Conservation (phyloP, 1,139 yeast species). For the Chernovozyma aurita region DNA sequence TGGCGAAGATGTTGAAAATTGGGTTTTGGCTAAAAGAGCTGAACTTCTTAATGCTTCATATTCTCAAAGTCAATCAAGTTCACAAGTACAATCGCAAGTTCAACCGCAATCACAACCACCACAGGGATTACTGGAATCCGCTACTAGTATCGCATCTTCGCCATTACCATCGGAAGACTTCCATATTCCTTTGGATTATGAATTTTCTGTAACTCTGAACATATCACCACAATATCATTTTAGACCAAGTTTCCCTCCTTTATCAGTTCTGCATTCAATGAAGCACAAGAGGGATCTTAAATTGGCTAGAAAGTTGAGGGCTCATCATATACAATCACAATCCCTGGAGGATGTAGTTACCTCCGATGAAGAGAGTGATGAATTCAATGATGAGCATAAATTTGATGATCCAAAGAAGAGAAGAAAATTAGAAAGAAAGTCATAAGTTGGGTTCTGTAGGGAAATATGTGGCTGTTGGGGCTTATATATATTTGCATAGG, state of each 20-base stretch:
- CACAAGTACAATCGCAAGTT: background rate
- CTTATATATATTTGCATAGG: too few relatives aligned
- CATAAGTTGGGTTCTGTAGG: too few relatives aligned
- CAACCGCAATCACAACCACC: background rate
- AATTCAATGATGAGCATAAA: conserved; percentile 7
- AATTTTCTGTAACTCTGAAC: conserved; percentile 31
- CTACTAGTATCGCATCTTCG: background rate
- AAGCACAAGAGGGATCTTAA: conserved; percentile 12
- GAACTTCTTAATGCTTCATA: conserved; percentile 27
- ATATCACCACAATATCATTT: conserved; percentile 33
- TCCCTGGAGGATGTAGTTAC: conserved; percentile 10
- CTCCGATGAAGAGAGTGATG: conserved; percentile 12
- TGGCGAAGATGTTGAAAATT: conserved; percentile 47
- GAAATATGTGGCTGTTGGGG: too few relatives aligned
- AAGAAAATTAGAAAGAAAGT: background rate
- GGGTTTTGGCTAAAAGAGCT: conserved; percentile 48
- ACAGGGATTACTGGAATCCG: background rate
- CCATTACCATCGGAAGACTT: conserved; percentile 6
- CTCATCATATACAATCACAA: conserved; percentile 3
- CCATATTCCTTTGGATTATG: conserved; percentile 31
- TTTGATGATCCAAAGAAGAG: background rate
- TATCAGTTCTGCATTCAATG: conserved; percentile 32
- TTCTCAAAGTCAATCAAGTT: background rate
- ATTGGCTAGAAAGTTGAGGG: conserved; percentile 8
- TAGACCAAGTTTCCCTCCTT: conserved; percentile 43